Percentiles rank a stretch among this genome's conserved stretches.
phyloP scores from a whole-genome alignment of 106 monocot genomes.

The Allium fistulosum region DNA sequence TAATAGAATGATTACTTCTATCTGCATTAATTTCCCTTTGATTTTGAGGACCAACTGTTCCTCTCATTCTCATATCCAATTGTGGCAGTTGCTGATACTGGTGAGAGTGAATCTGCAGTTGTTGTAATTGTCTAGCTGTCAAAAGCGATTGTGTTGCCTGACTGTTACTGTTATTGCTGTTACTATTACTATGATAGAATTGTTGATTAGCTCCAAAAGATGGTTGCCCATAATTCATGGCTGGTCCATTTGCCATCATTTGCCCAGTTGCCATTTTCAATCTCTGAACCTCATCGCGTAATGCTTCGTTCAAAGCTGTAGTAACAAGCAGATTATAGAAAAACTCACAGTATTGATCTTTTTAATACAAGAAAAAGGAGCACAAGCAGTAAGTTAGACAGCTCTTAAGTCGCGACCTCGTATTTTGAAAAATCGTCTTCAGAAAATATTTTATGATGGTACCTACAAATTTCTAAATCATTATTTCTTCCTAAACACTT shows the following conservation, averaged over 20 bases:
- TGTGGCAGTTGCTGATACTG: constrained; percentile 19
- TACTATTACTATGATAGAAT: constrained; percentile 20
- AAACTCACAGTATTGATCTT: no score
- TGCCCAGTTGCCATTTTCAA: constrained; percentile 70
- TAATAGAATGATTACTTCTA: not conserved
- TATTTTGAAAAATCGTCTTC: no score
- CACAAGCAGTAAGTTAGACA: no score
- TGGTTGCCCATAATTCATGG: constrained; percentile 27
- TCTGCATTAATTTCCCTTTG: constrained; percentile 8
- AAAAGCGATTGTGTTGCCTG: constrained; percentile 53
- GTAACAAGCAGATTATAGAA: not conserved
- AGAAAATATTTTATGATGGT: no score
- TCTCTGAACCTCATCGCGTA: constrained; percentile 65
- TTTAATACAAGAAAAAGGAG: no score
- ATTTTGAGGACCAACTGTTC: constrained; percentile 13
- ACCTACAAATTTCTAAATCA: no score
- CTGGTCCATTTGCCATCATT: constrained; percentile 23
- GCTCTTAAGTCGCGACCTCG: no score
- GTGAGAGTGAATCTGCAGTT: constrained; percentile 53
- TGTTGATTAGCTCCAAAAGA: constrained; percentile 29
- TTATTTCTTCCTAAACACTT: no score
- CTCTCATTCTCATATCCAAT: constrained; percentile 19
- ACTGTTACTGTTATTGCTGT: constrained; percentile 28
- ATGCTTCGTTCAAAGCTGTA: constrained; percentile 60
- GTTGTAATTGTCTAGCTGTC: constrained; percentile 60